Evolutionary conservation across 139 green algal genomes (phyloP).

Genomic region (Astrephomene gubernaculifera): DNA sequence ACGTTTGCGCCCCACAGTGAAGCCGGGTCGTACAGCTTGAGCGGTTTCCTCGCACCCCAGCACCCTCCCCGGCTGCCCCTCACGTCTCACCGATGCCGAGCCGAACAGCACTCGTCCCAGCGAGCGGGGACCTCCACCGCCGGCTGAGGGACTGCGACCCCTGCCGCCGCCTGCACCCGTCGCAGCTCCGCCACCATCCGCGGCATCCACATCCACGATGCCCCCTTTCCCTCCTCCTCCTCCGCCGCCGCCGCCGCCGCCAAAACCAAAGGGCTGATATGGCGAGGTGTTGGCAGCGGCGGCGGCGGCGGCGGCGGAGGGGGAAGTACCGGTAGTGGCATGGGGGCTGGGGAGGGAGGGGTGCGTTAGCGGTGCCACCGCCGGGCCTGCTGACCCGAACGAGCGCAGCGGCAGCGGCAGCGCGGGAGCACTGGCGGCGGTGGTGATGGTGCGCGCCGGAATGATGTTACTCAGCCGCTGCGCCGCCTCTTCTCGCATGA

Average conservation of each 20-base stretch:
- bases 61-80: too few relatives aligned
- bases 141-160: not conserved
- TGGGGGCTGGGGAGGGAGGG: not conserved
- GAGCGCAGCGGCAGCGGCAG: slow-evolving; percentile 9
- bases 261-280: not conserved
- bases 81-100: slow-evolving; percentile 18
- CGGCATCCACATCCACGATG: not conserved
- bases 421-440: not conserved
- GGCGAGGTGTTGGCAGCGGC: too few relatives aligned
- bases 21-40: too few relatives aligned
- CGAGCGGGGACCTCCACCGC: not conserved
- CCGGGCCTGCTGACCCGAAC: not conserved
- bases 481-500: slow-evolving; percentile 18
- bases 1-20: too few relatives aligned
- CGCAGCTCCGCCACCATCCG: not conserved
- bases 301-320: too few relatives aligned
- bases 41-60: too few relatives aligned
- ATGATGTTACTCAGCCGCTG: slow-evolving; percentile 7
- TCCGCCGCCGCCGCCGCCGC: too few relatives aligned
- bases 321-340: not conserved
- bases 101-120: slow-evolving; percentile 35
- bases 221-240: not conserved
- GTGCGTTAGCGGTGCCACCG: not conserved
- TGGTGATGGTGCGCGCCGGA: slow-evolving; percentile 37
- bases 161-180: not conserved